Conservation (phyloP, 192 early-diverging fungal species). For the Cladochytrium replicatum region DNA sequence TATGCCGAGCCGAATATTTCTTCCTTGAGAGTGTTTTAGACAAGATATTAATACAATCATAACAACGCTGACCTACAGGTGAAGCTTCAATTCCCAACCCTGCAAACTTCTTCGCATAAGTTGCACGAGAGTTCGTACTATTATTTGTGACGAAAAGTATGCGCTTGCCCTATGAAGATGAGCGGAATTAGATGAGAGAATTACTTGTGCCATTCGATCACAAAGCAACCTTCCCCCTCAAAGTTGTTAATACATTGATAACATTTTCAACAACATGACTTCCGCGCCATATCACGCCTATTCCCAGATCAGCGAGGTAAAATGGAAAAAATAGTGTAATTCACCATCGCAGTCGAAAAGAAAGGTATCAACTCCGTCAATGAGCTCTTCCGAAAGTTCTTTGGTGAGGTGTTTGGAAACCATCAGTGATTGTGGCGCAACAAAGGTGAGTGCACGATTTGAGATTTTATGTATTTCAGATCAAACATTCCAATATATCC, state of each 20-base stretch:
- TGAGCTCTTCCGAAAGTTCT: too few relatives aligned
- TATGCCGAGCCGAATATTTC: constrained; percentile 92
- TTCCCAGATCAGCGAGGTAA: neutral
- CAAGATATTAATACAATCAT: constrained; percentile 6
- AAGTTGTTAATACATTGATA: constrained; percentile 55
- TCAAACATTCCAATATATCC: too few relatives aligned
- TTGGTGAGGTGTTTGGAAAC: too few relatives aligned
- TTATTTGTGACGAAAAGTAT: constrained; percentile 98
- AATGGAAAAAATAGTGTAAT: neutral
- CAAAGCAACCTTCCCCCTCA: constrained; percentile 51
- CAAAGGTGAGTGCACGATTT: too few relatives aligned
- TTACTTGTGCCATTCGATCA: neutral
- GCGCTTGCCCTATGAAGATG: constrained; percentile 54
- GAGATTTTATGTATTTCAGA: too few relatives aligned
- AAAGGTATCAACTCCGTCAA: constrained; percentile 83
- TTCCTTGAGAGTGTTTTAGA: constrained; percentile 33
- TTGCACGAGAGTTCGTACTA: constrained; percentile 73
- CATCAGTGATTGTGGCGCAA: too few relatives aligned
- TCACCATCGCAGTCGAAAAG: constrained; percentile 95
- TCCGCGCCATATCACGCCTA: constrained; percentile 89
- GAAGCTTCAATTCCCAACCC: constrained; percentile 68
- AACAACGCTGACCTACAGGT: constrained; percentile 30
- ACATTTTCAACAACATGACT: constrained; percentile 56
- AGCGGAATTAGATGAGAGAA: neutral
- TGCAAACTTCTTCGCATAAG: constrained; percentile 76